Evolutionary conservation across 2,329 filamentous ascomycete species (phyloP).

Genomic region (Penicillium fuscoglaucum): DNA sequence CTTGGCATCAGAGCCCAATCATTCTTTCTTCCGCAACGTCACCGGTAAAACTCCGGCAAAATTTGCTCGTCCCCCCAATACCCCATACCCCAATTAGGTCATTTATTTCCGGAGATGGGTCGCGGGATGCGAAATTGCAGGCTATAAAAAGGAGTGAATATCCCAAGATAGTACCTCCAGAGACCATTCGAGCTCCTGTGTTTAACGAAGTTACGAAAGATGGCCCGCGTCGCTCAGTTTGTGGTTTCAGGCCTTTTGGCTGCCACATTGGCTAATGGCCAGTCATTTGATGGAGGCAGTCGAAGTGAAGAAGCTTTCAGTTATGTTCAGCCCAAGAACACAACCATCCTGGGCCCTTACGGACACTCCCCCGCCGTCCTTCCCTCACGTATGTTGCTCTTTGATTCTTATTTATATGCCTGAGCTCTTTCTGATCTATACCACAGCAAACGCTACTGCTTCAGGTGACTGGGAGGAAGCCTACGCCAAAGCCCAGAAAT

Average conservation of each 20-base stretch:
- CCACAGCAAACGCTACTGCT: constrained; percentile 1
- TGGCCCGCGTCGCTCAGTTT: constrained; percentile 2
- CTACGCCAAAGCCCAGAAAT: constrained; percentile 10
- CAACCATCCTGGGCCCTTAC: constrained; percentile 7
- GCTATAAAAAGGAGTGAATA: neutral
- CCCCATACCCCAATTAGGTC: neutral
- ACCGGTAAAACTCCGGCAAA: neutral
- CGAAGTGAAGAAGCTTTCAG: constrained; percentile 10
- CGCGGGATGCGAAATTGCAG: neutral
- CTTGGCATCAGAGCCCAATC: neutral
- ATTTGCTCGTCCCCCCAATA: neutral
- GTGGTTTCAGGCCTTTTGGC: constrained; percentile 10
- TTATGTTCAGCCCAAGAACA: constrained; percentile 10
- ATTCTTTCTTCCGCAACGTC: neutral
- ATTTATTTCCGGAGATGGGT: neutral
- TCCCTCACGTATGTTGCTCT: constrained; percentile 3
- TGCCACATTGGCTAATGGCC: constrained; percentile 3
- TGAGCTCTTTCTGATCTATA: neutral
- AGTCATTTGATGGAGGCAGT: constrained; percentile 3
- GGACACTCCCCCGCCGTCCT: constrained; percentile 10
- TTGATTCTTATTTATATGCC: too few relatives aligned
- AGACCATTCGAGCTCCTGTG: neutral
- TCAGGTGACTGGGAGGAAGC: constrained; percentile 3
- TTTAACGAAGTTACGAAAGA: neutral
- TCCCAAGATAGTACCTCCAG: neutral